Percentiles rank a stretch among this genome's conserved stretches.
phyloP scores from a whole-genome alignment of 345 rosid genomes.

The Populus simonii region DNA sequence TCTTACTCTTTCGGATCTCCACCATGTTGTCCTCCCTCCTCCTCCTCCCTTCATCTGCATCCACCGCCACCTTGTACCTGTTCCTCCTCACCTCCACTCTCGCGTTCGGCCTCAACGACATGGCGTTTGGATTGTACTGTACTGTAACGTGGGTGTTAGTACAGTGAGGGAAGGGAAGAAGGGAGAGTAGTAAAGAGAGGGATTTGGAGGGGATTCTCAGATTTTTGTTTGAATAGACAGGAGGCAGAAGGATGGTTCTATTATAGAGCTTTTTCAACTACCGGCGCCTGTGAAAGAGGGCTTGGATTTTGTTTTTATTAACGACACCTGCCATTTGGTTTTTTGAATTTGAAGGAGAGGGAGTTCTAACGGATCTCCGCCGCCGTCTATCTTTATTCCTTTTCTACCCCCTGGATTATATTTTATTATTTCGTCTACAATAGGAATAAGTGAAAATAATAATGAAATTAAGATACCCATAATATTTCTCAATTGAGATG shows the following conservation, averaged over 20 bases:
- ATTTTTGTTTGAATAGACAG: neutral
- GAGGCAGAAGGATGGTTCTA: neutral
- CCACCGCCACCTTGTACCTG: slow-evolving; percentile 32
- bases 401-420: neutral
- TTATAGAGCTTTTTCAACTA: neutral
- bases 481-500: too few species aligned
- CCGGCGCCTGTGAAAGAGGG: neutral
- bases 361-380: slow-evolving; percentile 8
- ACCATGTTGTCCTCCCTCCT: slow-evolving; percentile 34
- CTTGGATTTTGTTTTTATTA: neutral
- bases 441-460: too few species aligned
- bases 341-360: slow-evolving; percentile 9
- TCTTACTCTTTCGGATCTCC: slow-evolving; percentile 29
- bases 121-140: neutral
- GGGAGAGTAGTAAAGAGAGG: neutral
- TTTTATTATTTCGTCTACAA: neutral
- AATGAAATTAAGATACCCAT: too few species aligned
- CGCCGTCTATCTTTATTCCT: neutral
- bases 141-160: neutral
- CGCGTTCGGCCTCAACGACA: slow-evolving; percentile 34
- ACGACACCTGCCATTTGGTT: slow-evolving; percentile 5
- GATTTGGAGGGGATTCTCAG: slow-evolving; percentile 1
- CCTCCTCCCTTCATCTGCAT: slow-evolving; percentile 30
- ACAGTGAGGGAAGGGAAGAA: neutral
- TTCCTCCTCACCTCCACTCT: slow-evolving; percentile 28